Conservation (phyloP, 208 protist genomes). For the Crithidia acanthocephali region DNA sequence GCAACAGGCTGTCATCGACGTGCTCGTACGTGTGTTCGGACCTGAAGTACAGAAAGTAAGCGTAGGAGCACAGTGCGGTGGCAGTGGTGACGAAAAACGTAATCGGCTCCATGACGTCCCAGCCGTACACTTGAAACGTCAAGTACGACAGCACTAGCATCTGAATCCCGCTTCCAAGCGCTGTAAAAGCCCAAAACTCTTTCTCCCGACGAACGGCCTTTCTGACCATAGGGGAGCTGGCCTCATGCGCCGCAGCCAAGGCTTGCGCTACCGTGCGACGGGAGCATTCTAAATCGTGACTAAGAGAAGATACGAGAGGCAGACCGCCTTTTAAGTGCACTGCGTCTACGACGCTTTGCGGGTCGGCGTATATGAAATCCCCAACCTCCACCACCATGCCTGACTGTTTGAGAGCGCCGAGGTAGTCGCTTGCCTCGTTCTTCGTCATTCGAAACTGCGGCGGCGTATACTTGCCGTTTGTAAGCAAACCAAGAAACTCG, state of each 20-base stretch:
- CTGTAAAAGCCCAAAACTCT: constrained; percentile 70
- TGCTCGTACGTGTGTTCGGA: constrained; percentile 51
- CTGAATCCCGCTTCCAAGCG: constrained; percentile 61
- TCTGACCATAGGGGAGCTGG: constrained; percentile 6
- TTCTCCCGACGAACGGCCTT: constrained; percentile 35
- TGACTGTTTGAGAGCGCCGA: constrained; percentile 40
- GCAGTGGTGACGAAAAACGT: constrained; percentile 77
- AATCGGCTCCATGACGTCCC: constrained; percentile 87
- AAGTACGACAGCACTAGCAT: constrained; percentile 80
- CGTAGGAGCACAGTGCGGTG: constrained; percentile 55
- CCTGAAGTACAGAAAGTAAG: constrained; percentile 65
- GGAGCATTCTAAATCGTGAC: constrained; percentile 4
- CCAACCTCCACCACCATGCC: constrained; percentile 40
- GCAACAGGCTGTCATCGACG: constrained; percentile 59
- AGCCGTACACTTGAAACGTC: constrained; percentile 78
- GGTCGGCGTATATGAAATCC: constrained; percentile 45
- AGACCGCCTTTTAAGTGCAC: constrained; percentile 58
- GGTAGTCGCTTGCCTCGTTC: constrained; percentile 46
- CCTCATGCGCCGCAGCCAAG: constrained; percentile 6
- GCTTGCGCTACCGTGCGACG: constrained; percentile 1
- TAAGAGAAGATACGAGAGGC: constrained; percentile 39
- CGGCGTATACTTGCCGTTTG: constrained; percentile 33
- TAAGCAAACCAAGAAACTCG: constrained; percentile 54
- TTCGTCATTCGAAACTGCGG: constrained; percentile 45
- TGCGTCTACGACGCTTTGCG: constrained; percentile 51